Evolutionary conservation across 371 early-diverging fungal species (phyloP).

Genomic region (Apophysomyces trapeziformis): DNA sequence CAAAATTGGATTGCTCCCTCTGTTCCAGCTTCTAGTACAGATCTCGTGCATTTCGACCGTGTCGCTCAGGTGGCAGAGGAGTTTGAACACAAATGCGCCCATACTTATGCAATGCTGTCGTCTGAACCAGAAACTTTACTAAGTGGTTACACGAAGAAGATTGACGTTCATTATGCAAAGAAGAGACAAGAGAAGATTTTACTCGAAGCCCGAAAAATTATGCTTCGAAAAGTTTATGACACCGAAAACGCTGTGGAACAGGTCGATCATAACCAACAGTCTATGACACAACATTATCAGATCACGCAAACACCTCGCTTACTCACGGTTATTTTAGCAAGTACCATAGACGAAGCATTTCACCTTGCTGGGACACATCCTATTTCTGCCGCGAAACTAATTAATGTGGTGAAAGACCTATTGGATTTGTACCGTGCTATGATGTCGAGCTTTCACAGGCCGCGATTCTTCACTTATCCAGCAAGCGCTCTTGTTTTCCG

Average conservation of each 20-base stretch:
- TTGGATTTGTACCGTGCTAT: conserved; percentile 59
- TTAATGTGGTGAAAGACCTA: conserved; percentile 42
- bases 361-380: conserved; percentile 35
- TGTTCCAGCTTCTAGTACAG: conserved; percentile 19
- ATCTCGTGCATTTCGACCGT: conserved; percentile 16
- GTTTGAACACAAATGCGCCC: conserved; percentile 22
- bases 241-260: conserved; percentile 26
- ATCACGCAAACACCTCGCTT: conserved; percentile 52
- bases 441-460: conserved; percentile 54
- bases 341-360: conserved; percentile 39
- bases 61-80: conserved; percentile 5
- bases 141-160: conserved; percentile 25
- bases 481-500: conserved; percentile 65
- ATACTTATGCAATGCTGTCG: background rate
- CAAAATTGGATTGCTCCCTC: conserved; percentile 11
- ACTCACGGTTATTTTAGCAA: conserved; percentile 32
- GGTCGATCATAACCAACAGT: background rate
- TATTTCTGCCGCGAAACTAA: conserved; percentile 35
- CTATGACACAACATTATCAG: conserved; percentile 21
- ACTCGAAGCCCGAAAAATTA: conserved; percentile 40
- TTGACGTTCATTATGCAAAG: conserved; percentile 45
- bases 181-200: conserved; percentile 38
- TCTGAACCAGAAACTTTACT: conserved; percentile 1
- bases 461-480: conserved; percentile 44
- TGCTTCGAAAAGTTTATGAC: conserved; percentile 49